Evolutionary conservation across 176 grass and related monocot species (phyloP), one percentile per base, ranked within the genome.

Genomic region (Rhipidocladum racemiflorum): DNA sequence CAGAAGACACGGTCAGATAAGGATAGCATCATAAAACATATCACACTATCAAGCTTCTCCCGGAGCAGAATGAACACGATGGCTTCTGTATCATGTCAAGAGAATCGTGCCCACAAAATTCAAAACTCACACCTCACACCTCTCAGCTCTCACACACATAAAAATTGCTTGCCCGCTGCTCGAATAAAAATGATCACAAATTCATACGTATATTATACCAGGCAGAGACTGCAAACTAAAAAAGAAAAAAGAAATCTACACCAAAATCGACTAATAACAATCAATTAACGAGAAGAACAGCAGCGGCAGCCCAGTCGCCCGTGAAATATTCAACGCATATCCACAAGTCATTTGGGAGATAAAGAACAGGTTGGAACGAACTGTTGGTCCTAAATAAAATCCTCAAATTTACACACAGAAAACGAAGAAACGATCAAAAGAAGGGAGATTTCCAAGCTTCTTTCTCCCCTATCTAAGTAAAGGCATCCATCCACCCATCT

Each of bases 361-460:
- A 82, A 9, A 48, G 17, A 24, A 62, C 18, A 61, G 25, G 32
- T 9, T 30, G 13, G 11, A 25, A 20, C 61, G 27, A 57, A 4
- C 21, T 40, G 1, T 4, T 9, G 23, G 16, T 10, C 29, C 42
- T 27, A 17, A 80, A 17, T 27, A 17, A 80, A 17, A 62, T 34
- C 69, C 53, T 54, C 76, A 61, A 72, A 20, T 51, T 28, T 44
- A 54, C 16, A 28, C 34, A 29, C 6, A 70, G 23, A 2, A 27
- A 73, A 75, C 49, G 9, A 69, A 56, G 62, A 62, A 54, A 54
- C 63, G 76, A 89, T 76, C 76, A 34, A 60, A 59, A 13, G 23
- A 66, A 61, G 13, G 28, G 29, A 60, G 61, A 6, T 13, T 27
- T 45, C 64, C 9, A 3, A 39, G 46, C 44, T n/a, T 6, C 8